phyloP scores from a whole-genome alignment of 129 eudicot genomes.

The Artemisia tridentata region DNA sequence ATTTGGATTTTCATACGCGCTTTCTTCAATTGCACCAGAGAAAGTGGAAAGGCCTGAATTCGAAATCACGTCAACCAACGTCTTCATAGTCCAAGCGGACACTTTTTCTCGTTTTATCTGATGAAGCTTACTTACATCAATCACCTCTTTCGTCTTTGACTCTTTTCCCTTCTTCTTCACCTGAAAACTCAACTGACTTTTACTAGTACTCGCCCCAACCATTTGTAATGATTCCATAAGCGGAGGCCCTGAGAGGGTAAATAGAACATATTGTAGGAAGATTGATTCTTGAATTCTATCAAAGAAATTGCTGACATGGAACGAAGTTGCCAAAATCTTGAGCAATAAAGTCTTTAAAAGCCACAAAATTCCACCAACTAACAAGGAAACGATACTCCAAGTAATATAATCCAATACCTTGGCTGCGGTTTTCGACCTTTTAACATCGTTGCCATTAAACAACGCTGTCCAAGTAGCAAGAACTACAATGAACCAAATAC shows the following conservation, averaged over 20 bases:
- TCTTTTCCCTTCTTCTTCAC: slow-evolving; percentile 39
- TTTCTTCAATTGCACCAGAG: slow-evolving; percentile 62
- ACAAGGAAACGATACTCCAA: slow-evolving; percentile 59
- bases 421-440: slow-evolving; percentile 32
- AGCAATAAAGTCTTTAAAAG: slow-evolving; percentile 67
- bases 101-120: slow-evolving; percentile 85
- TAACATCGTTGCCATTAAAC: slow-evolving; percentile 37
- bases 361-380: slow-evolving; percentile 76
- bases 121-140: slow-evolving; percentile 76
- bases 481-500: slow-evolving; percentile 72
- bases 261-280: slow-evolving; percentile 74
- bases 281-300: slow-evolving; percentile 90
- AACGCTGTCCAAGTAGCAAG: slow-evolving; percentile 72
- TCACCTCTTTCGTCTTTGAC: slow-evolving; percentile 50
- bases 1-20: slow-evolving; percentile 45
- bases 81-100: slow-evolving; percentile 90
- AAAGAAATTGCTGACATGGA: slow-evolving; percentile 84
- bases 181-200: slow-evolving; percentile 49
- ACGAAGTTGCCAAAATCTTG: slow-evolving; percentile 74
- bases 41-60: slow-evolving; percentile 74
- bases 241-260: slow-evolving; percentile 76
- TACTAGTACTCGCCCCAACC: slow-evolving; percentile 47
- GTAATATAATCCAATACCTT: slow-evolving; percentile 56
- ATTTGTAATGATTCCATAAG: slow-evolving; percentile 46
- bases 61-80: slow-evolving; percentile 69